Evolutionary conservation across 129 eudicot species (phyloP).

Genomic region (Centella asiatica): DNA sequence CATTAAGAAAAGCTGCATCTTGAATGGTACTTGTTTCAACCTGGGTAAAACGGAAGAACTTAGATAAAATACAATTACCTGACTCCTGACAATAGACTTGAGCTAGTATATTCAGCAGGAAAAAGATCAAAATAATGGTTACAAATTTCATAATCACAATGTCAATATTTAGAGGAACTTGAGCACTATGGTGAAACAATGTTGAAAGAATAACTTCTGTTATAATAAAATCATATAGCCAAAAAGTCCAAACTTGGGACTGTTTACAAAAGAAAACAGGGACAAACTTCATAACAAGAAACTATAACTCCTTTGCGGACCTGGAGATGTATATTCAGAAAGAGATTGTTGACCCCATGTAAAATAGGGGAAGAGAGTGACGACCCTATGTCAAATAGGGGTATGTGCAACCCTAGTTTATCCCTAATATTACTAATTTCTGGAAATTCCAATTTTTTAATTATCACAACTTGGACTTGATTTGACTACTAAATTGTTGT

Average conservation of each 20-base stretch:
- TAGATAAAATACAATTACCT: slow-evolving; percentile 9
- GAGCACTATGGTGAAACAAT: neutral
- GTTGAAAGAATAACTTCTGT: neutral
- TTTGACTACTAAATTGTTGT: too few relatives aligned
- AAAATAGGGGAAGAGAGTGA: too few relatives aligned
- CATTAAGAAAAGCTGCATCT: slow-evolving; percentile 74
- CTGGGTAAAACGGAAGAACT: slow-evolving; percentile 37
- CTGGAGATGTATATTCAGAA: too few relatives aligned
- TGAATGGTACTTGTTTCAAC: slow-evolving; percentile 54
- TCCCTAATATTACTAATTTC: too few relatives aligned
- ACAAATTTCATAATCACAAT: neutral
- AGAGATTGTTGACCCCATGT: too few relatives aligned
- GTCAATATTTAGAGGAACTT: neutral
- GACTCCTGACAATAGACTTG: neutral
- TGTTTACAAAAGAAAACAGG: too few relatives aligned
- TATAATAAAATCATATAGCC: neutral
- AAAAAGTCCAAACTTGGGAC: neutral
- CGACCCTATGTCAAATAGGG: too few relatives aligned
- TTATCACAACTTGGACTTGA: too few relatives aligned
- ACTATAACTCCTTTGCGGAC: too few relatives aligned
- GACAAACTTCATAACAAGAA: too few relatives aligned
- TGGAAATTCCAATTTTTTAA: too few relatives aligned
- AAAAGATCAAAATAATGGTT: neutral
- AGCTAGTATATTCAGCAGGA: neutral
- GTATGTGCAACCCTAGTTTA: too few relatives aligned